A percentile compares a stretch with the other conserved stretches of the same genome.
These are phyloP conservation scores for Neocatenulostroma microsporum DNA, from an alignment of 2,329 filamentous ascomycete genomes.

Conservation along the genomic window DNA sequence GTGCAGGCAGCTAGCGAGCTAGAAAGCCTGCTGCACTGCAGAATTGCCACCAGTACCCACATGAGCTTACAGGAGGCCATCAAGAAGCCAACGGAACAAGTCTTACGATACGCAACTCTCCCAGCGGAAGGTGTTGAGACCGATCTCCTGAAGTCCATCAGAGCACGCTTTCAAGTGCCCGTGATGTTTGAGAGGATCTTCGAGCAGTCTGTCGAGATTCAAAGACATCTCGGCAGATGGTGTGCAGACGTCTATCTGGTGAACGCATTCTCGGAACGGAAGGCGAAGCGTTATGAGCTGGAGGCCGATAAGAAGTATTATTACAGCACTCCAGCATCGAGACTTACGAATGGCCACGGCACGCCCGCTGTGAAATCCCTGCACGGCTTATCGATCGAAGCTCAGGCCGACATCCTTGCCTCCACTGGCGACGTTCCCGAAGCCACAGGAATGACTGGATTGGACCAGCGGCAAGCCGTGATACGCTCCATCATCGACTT, in stretches of 20 bases:
- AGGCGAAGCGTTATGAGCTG: conserved; percentile 19
- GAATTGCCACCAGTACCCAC: conserved; percentile 70
- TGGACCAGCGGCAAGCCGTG: conserved; percentile 48
- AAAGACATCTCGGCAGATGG: conserved; percentile 69
- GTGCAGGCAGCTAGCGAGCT: conserved; percentile 58
- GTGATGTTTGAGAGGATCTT: conserved; percentile 51
- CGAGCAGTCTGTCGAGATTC: conserved; percentile 51
- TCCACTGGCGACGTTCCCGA: no score
- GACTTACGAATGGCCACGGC: no score
- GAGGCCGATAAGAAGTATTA: conserved; percentile 26
- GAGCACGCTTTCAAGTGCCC: conserved; percentile 45
- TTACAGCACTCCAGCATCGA: no score
- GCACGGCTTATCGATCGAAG: no score
- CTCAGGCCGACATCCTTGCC: no score
- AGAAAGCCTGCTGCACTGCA: conserved; percentile 68
- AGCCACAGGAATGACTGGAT: no score
- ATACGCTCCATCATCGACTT: conserved; percentile 51
- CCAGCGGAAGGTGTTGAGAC: conserved; percentile 51
- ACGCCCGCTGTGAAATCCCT: no score
- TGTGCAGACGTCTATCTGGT: conserved; percentile 62
- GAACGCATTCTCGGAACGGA: conserved; percentile 17
- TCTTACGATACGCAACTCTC: conserved; percentile 50
- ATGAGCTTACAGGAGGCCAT: conserved; percentile 51
- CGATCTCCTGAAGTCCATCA: conserved; percentile 53
- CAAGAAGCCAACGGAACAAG: conserved; percentile 52